Evolutionary conservation across 2,329 filamentous ascomycete species (phyloP), one percentile per base, ranked within the genome.

Genomic region (Aspergillus ustus): DNA sequence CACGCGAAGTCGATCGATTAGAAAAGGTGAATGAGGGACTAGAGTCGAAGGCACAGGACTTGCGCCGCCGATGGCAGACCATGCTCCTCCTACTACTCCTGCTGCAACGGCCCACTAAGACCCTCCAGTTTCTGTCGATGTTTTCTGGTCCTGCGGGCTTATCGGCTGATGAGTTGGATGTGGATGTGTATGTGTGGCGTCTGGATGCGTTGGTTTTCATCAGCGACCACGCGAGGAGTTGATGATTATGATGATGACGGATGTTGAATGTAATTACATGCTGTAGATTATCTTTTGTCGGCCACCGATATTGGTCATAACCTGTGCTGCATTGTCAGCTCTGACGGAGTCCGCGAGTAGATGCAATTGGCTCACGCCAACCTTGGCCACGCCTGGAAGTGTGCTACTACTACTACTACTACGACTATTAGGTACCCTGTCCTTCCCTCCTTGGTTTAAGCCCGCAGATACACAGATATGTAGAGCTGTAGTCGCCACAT

Each of bases 131-230:
- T 28, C 17, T 53, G 34, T 37, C 31, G 31, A 25, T 25, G 51
- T 53, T 53, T 43, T 17, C 43, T 1, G 19, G 22, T 9, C 31
- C 13, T 9, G 34, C 29, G 4, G 11, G 19, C 2, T 2, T 22
- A 8, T 8, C 19, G 45, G 4, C 19, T n/a, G 31, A 53, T 9
- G n/a, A 53, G 2, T 25, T 53, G 51, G 51, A 53, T 43, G 31
- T 53, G 51, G 51, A 53, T 43, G 31, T 31, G n/a, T 53, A 40
- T 43, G 20, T 53, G 51, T 19, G 31, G 51, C 43, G 51, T 25
- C 19, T 53, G 51, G 51, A 53, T 43, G 51, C 51, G 19, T 43
- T 53, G n/a, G 11, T 53, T 11, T 52, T 34, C 13, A 31, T 31
- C 5, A n/a, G n/a, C n/a, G 45, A 48, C 25, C 4, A 25, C 2